These are phyloP conservation scores for Kwoniella heveanensis DNA, from an alignment of 768 basidiomycete genomes.

Conservation along the genomic window DNA sequence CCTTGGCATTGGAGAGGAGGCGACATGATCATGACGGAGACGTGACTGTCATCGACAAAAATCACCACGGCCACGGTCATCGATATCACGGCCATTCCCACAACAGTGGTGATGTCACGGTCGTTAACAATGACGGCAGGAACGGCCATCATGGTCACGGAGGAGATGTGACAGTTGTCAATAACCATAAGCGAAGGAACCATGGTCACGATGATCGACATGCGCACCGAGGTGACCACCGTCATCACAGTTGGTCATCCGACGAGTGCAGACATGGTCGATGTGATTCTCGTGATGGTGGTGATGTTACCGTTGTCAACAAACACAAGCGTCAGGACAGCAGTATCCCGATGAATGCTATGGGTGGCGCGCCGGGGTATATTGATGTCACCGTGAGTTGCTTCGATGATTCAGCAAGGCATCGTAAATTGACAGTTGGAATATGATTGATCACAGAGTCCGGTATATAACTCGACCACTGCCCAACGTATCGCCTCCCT, in stretches of 20 bases:
- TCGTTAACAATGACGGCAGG: conserved; percentile 16
- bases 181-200: conserved; percentile 11
- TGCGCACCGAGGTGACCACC: conserved; percentile 1
- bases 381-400: conserved; percentile 47
- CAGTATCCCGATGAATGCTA: conserved; percentile 16
- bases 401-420: background rate
- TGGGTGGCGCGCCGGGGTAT: conserved; percentile 48
- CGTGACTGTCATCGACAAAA: conserved; percentile 17
- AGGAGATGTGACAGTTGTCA: conserved; percentile 22
- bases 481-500: conserved; percentile 59
- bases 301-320: conserved; percentile 28
- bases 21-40: conserved; percentile 11
- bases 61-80: conserved; percentile 7
- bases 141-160: conserved; percentile 7
- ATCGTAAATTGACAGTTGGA: background rate
- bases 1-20: background rate
- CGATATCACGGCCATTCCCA: conserved; percentile 6
- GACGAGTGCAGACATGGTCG: conserved; percentile 17
- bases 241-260: background rate
- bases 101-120: conserved; percentile 14
- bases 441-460: conserved; percentile 51
- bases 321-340: conserved; percentile 24
- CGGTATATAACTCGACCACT: conserved; percentile 53
- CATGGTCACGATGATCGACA: conserved; percentile 16
- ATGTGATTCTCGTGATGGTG: conserved; percentile 16